phyloP scores from a whole-genome alignment of 192 early-diverging fungal genomes.

The Mortierella hygrophila region DNA sequence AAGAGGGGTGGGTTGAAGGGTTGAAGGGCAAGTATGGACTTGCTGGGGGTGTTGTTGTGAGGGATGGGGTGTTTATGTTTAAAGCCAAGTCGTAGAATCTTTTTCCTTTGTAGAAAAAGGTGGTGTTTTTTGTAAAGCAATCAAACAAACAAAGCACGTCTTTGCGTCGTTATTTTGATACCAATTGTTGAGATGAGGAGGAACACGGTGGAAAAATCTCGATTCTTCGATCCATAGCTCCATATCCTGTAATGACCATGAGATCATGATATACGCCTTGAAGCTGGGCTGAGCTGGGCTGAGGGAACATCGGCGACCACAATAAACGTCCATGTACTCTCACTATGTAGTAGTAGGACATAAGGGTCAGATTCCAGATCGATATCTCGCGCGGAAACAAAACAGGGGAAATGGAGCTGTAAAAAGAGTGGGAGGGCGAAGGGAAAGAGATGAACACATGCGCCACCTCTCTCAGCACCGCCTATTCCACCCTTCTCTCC shows the following conservation, averaged over 20 bases:
- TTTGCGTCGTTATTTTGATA: neutral
- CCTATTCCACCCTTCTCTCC: neutral
- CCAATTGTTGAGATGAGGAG: neutral
- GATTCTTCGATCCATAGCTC: too few relatives aligned
- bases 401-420: too few relatives aligned
- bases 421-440: too few relatives aligned
- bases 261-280: too few relatives aligned
- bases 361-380: neutral
- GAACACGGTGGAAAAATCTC: neutral
- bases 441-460: neutral
- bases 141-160: too few relatives aligned
- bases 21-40: conserved; percentile 30
- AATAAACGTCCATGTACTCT: neutral
- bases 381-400: neutral
- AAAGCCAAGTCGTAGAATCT: conserved; percentile 28
- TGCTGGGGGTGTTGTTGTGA: conserved; percentile 13
- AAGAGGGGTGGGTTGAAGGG: conserved; percentile 1
- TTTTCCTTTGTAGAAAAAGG: too few relatives aligned
- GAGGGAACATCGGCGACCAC: too few relatives aligned
- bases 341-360: too few relatives aligned
- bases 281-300: too few relatives aligned
- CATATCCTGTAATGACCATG: too few relatives aligned
- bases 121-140: neutral
- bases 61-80: conserved; percentile 41
- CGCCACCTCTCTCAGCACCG: neutral